A percentile compares a stretch with the other conserved stretches of the same genome.
These are phyloP conservation scores for Jacaranda copaia DNA, from an alignment of 257 asterid genomes.

Conservation along the genomic window DNA sequence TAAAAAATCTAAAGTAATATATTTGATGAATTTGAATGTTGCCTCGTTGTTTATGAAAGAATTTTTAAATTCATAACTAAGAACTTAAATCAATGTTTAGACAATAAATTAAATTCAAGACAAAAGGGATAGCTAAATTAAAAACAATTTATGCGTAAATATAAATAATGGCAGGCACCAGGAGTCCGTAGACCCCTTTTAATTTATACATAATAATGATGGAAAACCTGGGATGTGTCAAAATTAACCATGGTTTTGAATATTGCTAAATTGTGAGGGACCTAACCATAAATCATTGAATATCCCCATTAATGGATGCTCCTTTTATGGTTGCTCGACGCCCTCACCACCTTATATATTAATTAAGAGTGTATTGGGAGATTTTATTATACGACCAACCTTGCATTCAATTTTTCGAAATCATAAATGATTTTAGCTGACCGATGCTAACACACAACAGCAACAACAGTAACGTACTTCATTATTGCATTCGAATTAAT, in stretches of 20 bases:
- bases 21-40: too few relatives aligned
- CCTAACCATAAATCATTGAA: constrained; percentile 13
- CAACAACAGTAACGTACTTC: neutral
- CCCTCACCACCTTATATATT: neutral
- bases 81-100: too few relatives aligned
- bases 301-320: constrained; percentile 32
- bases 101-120: too few relatives aligned
- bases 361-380: constrained; percentile 9
- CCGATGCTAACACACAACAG: constrained; percentile 5
- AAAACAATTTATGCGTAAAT: too few relatives aligned
- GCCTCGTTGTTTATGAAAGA: too few relatives aligned
- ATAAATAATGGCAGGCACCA: too few relatives aligned
- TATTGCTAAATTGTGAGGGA: constrained; percentile 21
- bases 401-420: constrained; percentile 9
- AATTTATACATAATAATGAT: neutral
- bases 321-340: constrained; percentile 28
- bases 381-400: constrained; percentile 30
- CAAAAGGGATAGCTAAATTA: too few relatives aligned
- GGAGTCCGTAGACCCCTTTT: too few relatives aligned
- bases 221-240: neutral
- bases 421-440: constrained; percentile 35
- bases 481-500: neutral
- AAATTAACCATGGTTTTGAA: neutral
- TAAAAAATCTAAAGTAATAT: too few relatives aligned
- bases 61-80: too few relatives aligned